These are phyloP conservation scores for Tricladium varicosporioides DNA, from an alignment of 2,329 filamentous ascomycete genomes.

Conservation along the genomic window DNA sequence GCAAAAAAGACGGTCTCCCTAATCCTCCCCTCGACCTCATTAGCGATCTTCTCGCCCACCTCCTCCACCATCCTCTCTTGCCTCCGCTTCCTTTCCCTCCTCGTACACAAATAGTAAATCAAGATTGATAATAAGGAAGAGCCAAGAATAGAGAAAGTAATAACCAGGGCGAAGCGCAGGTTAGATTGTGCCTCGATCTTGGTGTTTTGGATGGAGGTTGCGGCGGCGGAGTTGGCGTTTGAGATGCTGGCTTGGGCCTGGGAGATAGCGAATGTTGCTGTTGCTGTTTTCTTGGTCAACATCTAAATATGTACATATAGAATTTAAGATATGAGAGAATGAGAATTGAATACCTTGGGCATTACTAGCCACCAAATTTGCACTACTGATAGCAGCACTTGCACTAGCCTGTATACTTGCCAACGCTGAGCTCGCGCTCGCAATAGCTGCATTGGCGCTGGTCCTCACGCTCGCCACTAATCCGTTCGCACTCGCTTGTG, in stretches of 20 bases:
- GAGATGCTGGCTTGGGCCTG: conserved; percentile 16
- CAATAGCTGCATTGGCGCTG: conserved; percentile 2
- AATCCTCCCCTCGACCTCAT: too few species aligned
- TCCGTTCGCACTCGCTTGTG: conserved; percentile 1
- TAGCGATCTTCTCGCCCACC: too few species aligned
- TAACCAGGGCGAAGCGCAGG: conserved; percentile 16
- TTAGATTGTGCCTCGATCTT: conserved; percentile 15
- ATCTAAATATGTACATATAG: conserved; percentile 11
- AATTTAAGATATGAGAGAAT: too few species aligned
- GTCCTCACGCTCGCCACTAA: not conserved
- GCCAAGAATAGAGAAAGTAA: conserved; percentile 26
- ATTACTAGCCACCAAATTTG: not conserved
- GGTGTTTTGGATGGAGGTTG: conserved; percentile 5
- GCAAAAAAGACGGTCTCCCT: too few species aligned
- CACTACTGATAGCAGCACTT: not conserved
- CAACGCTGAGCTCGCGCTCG: conserved; percentile 8
- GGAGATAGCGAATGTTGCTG: too few species aligned
- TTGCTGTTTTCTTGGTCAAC: conserved; percentile 5
- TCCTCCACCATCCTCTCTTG: too few species aligned
- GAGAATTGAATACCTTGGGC: conserved; percentile 4
- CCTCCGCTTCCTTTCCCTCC: too few species aligned
- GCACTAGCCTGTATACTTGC: conserved; percentile 2
- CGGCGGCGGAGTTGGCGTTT: conserved; percentile 8
- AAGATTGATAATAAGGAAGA: conserved; percentile 21
- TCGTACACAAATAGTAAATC: conserved; percentile 8